phyloP scores from a whole-genome alignment of 2,329 filamentous ascomycete species.

The Pyricularia sp. region DNA sequence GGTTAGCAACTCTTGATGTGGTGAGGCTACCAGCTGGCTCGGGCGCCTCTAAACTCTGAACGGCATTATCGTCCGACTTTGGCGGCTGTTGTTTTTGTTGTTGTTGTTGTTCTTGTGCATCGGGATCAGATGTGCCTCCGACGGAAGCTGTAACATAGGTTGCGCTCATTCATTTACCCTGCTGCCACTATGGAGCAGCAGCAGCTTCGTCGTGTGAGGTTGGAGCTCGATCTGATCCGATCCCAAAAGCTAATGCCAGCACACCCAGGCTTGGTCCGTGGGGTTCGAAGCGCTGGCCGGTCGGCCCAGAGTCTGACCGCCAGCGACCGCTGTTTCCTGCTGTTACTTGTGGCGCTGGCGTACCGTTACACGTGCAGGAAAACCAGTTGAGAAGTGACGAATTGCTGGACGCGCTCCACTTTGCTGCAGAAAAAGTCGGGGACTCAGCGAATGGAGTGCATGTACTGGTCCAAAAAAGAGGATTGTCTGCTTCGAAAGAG shows the following conservation, averaged over 20 bases:
- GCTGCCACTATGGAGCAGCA: not conserved
- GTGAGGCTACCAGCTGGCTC: not conserved
- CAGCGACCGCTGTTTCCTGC: not conserved
- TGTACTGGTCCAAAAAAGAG: not conserved
- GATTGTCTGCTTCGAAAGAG: not conserved
- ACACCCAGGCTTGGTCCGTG: not conserved
- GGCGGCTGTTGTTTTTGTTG: not conserved
- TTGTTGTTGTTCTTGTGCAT: not conserved
- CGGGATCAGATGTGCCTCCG: not conserved
- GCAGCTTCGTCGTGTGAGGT: not conserved
- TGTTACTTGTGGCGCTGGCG: not conserved
- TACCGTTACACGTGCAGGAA: not conserved
- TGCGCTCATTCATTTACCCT: conserved; percentile 3
- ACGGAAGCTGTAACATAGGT: not conserved
- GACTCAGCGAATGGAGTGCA: not conserved
- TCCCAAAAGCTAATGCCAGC: not conserved
- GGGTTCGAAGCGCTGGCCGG: not conserved
- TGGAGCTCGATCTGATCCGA: not conserved
- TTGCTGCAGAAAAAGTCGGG: not conserved
- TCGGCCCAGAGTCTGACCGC: not conserved
- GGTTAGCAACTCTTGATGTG: not conserved
- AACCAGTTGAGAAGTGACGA: not conserved
- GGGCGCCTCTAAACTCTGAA: not conserved
- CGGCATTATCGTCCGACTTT: not conserved
- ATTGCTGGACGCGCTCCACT: not conserved